These are phyloP conservation scores for Spongispora temasekensis DNA, from an alignment of 1,284 basidiomycete genomes.

Conservation along the genomic window DNA sequence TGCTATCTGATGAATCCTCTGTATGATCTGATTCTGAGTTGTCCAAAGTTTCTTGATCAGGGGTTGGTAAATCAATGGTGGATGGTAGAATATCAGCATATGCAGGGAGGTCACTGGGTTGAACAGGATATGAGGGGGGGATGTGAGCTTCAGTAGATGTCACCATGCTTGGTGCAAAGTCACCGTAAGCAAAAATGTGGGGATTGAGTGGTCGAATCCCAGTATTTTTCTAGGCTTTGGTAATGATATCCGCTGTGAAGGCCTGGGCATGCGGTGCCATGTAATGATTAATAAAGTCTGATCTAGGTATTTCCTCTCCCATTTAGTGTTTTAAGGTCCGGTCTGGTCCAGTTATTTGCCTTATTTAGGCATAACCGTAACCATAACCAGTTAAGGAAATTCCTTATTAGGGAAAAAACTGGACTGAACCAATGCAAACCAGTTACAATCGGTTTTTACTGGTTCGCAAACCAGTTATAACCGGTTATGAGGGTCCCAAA, in stretches of 20 bases:
- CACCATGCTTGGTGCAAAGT: background rate
- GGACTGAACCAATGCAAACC: no score
- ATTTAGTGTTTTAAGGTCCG: no score
- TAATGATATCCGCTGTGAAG: background rate
- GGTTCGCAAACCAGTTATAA: no score
- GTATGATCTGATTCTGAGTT: background rate
- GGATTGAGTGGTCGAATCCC: background rate
- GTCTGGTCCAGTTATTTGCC: no score
- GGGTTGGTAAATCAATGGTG: background rate
- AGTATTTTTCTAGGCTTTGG: background rate
- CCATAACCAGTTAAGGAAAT: no score
- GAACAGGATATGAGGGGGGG: background rate
- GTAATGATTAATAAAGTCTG: background rate
- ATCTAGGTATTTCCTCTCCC: background rate
- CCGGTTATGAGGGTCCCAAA: no score
- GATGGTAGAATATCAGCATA: background rate
- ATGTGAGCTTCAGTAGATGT: background rate
- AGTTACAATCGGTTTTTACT: no score
- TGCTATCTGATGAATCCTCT: no score
- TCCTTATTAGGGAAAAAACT: no score
- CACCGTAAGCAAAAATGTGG: background rate
- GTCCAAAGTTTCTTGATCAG: background rate
- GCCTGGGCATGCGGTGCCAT: background rate
- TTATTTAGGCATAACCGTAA: no score
- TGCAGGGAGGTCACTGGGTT: background rate